Conservation (phyloP, 495 filamentous ascomycete genomes). For the Haplographium delicatum region DNA sequence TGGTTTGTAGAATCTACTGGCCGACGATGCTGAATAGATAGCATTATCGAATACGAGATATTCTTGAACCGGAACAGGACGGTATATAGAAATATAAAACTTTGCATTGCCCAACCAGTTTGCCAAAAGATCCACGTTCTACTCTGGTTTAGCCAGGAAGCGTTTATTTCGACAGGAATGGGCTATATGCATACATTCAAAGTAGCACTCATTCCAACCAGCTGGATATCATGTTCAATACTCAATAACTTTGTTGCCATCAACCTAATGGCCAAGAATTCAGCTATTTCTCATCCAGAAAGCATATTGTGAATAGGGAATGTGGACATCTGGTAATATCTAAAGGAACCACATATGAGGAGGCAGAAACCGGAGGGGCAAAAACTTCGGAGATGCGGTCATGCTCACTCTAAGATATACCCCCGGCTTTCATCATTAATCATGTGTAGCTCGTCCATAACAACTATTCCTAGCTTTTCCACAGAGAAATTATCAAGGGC, state of each 20-base stretch:
- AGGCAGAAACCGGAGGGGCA: too few species aligned
- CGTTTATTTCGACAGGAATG: background rate
- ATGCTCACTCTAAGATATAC: constrained; percentile 73
- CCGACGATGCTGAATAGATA: constrained; percentile 60
- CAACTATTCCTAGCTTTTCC: constrained; percentile 58
- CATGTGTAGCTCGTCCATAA: constrained; percentile 81
- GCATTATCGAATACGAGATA: constrained; percentile 70
- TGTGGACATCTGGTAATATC: too few species aligned
- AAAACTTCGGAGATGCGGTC: too few species aligned
- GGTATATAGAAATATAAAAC: constrained; percentile 68
- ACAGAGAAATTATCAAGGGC: constrained; percentile 70
- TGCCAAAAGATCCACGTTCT: constrained; percentile 67
- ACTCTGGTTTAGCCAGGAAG: background rate
- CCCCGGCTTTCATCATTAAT: constrained; percentile 75
- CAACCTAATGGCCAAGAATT: too few species aligned
- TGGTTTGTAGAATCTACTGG: constrained; percentile 57
- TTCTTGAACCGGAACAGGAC: constrained; percentile 70
- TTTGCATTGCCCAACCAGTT: constrained; percentile 63
- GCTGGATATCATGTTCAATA: constrained; percentile 63
- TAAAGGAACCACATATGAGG: too few species aligned
- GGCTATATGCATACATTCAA: constrained; percentile 56
- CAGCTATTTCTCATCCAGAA: too few species aligned
- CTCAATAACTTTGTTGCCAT: constrained; percentile 72
- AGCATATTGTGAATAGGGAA: too few species aligned
- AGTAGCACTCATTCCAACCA: constrained; percentile 82